Conservation (phyloP, 768 basidiomycete genomes). For the Paxillus ammoniavirescens region DNA sequence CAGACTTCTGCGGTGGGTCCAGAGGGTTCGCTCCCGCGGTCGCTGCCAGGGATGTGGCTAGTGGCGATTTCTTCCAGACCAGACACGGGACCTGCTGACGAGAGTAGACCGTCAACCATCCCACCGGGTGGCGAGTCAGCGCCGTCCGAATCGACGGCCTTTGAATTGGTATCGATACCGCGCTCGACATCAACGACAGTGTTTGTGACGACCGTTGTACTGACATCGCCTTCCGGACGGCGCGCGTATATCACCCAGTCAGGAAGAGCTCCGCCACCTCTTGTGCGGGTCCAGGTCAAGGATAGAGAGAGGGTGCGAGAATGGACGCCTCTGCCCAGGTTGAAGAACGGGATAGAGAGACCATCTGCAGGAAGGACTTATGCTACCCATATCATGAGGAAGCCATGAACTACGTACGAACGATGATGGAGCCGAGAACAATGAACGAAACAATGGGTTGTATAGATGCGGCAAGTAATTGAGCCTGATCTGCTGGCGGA, state of each 20-base stretch:
- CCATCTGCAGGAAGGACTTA: constrained; percentile 45
- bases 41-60: not conserved
- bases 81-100: not conserved
- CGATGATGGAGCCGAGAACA: constrained; percentile 82
- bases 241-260: constrained; percentile 47
- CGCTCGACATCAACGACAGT: constrained; percentile 19
- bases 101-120: not conserved
- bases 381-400: not conserved
- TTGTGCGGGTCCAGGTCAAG: constrained; percentile 39
- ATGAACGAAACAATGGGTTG: constrained; percentile 87
- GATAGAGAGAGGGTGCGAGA: constrained; percentile 48
- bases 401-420: constrained; percentile 50
- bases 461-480: constrained; percentile 68
- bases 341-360: constrained; percentile 69
- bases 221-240: constrained; percentile 14
- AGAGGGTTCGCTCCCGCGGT: not conserved
- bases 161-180: constrained; percentile 8
- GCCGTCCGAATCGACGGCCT: not conserved
- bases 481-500: constrained; percentile 67
- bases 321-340: constrained; percentile 44
- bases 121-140: not conserved
- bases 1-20: constrained; percentile 18
- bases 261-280: constrained; percentile 29
- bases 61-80: not conserved
- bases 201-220: not conserved